A percentile compares a stretch with the other conserved stretches of the same genome.
Conservation (phyloP, 371 early-diverging fungal genomes). For the Apophysomyces variabilis region DNA sequence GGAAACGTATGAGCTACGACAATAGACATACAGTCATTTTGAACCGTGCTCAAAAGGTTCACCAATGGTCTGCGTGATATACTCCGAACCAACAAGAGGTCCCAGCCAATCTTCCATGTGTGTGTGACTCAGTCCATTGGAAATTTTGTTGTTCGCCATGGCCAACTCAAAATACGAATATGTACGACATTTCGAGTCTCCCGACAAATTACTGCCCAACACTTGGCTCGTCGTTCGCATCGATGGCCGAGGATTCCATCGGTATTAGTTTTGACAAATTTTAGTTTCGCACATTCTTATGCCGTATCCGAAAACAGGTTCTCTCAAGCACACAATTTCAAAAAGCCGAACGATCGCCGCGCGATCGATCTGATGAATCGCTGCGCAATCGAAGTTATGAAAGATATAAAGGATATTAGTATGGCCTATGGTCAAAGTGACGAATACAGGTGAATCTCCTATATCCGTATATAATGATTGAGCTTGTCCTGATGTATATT, state of each 20-base stretch:
- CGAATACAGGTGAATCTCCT: slow-evolving; percentile 75
- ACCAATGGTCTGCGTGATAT: background rate
- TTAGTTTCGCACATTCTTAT: background rate
- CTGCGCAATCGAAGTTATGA: slow-evolving; percentile 80
- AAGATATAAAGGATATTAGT: slow-evolving; percentile 79
- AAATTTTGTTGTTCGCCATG: slow-evolving; percentile 51
- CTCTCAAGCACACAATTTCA: slow-evolving; percentile 80
- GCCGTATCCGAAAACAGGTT: slow-evolving; percentile 56
- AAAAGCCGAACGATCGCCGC: slow-evolving; percentile 90
- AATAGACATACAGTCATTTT: too few species aligned
- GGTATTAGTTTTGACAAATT: slow-evolving; percentile 36
- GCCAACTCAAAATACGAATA: slow-evolving; percentile 94
- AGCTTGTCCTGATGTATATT: background rate
- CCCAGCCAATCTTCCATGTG: background rate
- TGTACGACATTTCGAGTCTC: slow-evolving; percentile 86
- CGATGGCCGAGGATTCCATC: slow-evolving; percentile 94
- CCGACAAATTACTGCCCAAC: slow-evolving; percentile 76
- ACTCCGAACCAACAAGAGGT: background rate
- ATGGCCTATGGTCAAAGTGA: slow-evolving; percentile 95
- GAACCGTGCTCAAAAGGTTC: background rate
- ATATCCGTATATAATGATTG: background rate
- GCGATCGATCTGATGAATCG: slow-evolving; percentile 88
- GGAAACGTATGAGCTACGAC: too few species aligned
- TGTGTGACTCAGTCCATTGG: background rate
- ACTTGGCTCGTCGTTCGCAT: slow-evolving; percentile 92